Conservation (phyloP, 208 protist genomes). For the Wallacemonas sp. region DNA sequence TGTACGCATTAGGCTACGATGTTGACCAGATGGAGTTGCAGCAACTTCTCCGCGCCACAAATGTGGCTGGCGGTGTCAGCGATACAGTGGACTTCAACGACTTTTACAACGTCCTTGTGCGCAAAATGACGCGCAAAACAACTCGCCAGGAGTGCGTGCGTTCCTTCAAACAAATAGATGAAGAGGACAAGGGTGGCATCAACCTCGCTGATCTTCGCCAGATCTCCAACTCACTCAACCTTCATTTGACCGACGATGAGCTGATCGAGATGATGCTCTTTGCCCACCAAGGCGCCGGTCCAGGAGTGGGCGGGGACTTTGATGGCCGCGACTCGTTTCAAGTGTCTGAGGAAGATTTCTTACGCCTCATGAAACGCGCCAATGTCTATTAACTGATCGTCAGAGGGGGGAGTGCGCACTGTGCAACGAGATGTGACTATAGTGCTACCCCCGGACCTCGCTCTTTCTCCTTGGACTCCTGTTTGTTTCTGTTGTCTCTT, state of each 20-base stretch:
- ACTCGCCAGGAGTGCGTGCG: slow-evolving; percentile 83
- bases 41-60: slow-evolving; percentile 70
- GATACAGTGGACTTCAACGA: slow-evolving; percentile 91
- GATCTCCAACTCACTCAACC: slow-evolving; percentile 88
- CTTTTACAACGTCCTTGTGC: slow-evolving; percentile 83
- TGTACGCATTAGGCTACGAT: slow-evolving; percentile 95
- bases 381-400: slow-evolving; percentile 64
- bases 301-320: slow-evolving; percentile 25
- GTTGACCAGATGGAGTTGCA: slow-evolving; percentile 87
- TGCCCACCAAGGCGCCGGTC: slow-evolving; percentile 61
- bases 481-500: no score
- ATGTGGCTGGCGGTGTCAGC: slow-evolving; percentile 24
- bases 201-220: slow-evolving; percentile 94
- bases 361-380: slow-evolving; percentile 96
- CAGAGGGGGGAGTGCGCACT: not conserved
- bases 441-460: no score
- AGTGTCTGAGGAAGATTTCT: slow-evolving; percentile 94
- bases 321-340: slow-evolving; percentile 62
- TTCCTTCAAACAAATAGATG: slow-evolving; percentile 93
- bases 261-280: slow-evolving; percentile 97
- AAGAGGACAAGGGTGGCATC: slow-evolving; percentile 92
- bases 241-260: slow-evolving; percentile 96
- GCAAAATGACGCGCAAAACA: slow-evolving; percentile 85
- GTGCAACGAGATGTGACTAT: no score
- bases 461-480: no score